Base-by-base conservation (phyloP, 148 eudicot genomes). In the Mesembryanthemum crystallinum region DNA sequence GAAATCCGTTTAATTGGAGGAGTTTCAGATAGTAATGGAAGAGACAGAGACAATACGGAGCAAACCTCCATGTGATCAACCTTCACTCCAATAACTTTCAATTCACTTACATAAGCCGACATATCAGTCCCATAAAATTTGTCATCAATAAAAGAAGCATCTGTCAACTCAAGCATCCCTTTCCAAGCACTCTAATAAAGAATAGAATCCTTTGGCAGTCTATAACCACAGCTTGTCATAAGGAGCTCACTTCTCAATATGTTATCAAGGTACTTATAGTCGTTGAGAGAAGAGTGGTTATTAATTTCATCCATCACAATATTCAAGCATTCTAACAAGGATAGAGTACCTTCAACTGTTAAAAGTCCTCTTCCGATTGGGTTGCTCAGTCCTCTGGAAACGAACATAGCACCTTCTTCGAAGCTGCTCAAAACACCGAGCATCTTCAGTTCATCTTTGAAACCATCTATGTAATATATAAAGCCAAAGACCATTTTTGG, bases 271-370 rank as follows among this genome's bases (percentile, higher is more conserved):
- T 35, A 35, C 6, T 35, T 35, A 35, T 67, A 79, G 10, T 23
- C 29, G 24, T 59, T 25, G 9, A 73, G 57, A 79, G 14, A 33
- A 23, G 68, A 33, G 15, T n/a, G 63, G 0, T 28, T 73, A 66
- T 30, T 7, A 27, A 23, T 65, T 33, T 32, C 67, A 27, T 37
- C 68, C 73, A 79, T 79, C 49, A 73, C 42, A 43, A 63, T 54
- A n/a, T 67, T 73, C 52, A 79, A 45, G 72, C 73, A 66, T 18
- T 14, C 57, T 58, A 79, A 68, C 77, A 79, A 52, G 7, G 68
- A 73, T 30, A 79, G 73, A 39, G 77, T 79, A 45, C 81, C 77
- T 59, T 73, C 73, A 67, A 77, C 81, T 33, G 73, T 66, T 77
- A 79, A 32, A 79, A 73, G 73, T 43, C 45, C 73, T 27, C 11